phyloP scores from a whole-genome alignment of 225 moss, liverwort and hornwort genomes.

The Rhytidiadelphus loreus region DNA sequence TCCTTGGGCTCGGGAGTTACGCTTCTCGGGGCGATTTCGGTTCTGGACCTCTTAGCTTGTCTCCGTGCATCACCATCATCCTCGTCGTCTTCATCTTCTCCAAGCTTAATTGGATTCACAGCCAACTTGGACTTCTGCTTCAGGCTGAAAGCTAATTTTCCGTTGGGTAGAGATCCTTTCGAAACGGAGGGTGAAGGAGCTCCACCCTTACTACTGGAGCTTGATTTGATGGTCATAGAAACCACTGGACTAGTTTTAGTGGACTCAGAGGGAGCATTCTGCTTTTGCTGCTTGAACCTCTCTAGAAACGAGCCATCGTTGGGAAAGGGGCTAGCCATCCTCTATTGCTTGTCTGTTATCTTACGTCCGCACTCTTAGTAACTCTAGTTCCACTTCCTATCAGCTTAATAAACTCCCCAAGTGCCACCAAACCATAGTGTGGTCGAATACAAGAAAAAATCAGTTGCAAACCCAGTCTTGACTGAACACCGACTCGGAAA shows the following conservation, averaged over 20 bases:
- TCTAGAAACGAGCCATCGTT: conserved; percentile 93
- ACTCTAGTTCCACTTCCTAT: not conserved
- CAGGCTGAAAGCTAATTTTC: conserved; percentile 84
- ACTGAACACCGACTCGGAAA: not conserved
- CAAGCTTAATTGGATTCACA: conserved; percentile 72
- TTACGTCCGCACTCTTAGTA: conserved; percentile 9
- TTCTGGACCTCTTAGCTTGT: conserved; percentile 57
- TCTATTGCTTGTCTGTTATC: conserved; percentile 8
- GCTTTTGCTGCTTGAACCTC: conserved; percentile 79
- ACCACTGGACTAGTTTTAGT: conserved; percentile 23
- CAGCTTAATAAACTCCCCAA: not conserved
- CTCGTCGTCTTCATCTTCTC: conserved; percentile 80
- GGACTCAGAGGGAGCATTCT: conserved; percentile 16
- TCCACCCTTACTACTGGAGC: conserved; percentile 19
- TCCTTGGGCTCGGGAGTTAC: conserved; percentile 31
- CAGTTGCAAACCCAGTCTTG: not conserved
- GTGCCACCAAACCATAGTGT: not conserved
- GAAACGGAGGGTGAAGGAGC: not conserved
- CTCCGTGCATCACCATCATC: conserved; percentile 39
- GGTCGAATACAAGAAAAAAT: not conserved
- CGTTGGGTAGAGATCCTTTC: conserved; percentile 47
- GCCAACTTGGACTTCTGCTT: conserved; percentile 90
- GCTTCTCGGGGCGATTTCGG: conserved; percentile 34
- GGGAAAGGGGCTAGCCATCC: conserved; percentile 57
- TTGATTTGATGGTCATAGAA: conserved; percentile 16